These are phyloP conservation scores for Carex myosuroides DNA, from an alignment of 176 grass and related monocot genomes.

Conservation along the genomic window DNA sequence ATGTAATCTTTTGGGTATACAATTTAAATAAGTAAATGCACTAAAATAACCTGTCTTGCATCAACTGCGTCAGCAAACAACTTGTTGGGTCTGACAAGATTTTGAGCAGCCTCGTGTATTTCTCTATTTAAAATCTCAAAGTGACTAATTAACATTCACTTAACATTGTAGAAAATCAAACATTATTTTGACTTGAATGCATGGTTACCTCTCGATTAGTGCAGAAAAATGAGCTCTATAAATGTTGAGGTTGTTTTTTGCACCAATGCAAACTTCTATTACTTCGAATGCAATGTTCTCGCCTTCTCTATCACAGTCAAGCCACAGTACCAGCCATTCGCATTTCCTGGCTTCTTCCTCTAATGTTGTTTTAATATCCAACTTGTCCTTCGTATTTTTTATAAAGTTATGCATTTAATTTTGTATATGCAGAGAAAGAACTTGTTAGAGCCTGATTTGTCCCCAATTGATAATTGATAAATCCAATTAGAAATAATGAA, in stretches of 20 bases:
- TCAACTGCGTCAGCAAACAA: slow-evolving; percentile 89
- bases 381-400: slow-evolving; percentile 65
- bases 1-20: slow-evolving; percentile 18
- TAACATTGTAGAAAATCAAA: neutral
- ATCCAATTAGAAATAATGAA: neutral
- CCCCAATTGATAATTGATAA: neutral
- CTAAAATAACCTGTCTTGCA: slow-evolving; percentile 74
- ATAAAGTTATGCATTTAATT: neutral
- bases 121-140: slow-evolving; percentile 54
- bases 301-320: slow-evolving; percentile 99
- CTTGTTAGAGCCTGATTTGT: neutral
- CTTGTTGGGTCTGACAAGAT: slow-evolving; percentile 91
- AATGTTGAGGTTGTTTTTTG: slow-evolving; percentile 58
- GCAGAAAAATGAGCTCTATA: slow-evolving; percentile 96
- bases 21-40: slow-evolving; percentile 14
- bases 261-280: slow-evolving; percentile 64
- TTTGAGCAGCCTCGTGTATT: slow-evolving; percentile 80
- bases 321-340: slow-evolving; percentile 90
- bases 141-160: slow-evolving; percentile 2
- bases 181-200: slow-evolving; percentile 4
- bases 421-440: neutral
- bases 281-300: slow-evolving; percentile 98
- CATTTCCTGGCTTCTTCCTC: slow-evolving; percentile 89
- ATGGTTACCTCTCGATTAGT: slow-evolving; percentile 70
- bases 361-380: slow-evolving; percentile 75